These are phyloP conservation scores for Eucalyptus leucophloia DNA, from an alignment of 345 rosid species.

Conservation along the genomic window DNA sequence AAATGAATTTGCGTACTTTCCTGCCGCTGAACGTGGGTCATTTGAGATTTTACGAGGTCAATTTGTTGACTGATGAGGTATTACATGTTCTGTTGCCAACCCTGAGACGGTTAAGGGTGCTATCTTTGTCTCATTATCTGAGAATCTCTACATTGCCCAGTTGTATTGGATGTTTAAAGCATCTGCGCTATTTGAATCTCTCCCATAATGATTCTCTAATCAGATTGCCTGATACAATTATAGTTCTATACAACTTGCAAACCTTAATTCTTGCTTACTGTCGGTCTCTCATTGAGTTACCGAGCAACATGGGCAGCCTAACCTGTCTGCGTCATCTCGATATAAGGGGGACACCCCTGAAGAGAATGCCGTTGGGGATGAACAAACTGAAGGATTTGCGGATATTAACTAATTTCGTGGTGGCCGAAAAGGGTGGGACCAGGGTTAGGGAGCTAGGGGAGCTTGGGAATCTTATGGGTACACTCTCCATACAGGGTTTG, in stretches of 20 bases:
- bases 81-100: background rate
- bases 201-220: background rate
- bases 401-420: background rate
- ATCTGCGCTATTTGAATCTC: background rate
- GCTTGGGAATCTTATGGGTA: slow-evolving; percentile 2
- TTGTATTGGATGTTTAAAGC: background rate
- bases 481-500: slow-evolving; percentile 1
- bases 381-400: background rate
- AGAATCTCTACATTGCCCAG: background rate
- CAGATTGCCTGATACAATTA: background rate
- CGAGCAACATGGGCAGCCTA: background rate
- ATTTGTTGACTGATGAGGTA: background rate
- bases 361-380: slow-evolving; percentile 5
- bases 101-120: background rate
- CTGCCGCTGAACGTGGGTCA: background rate
- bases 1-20: background rate
- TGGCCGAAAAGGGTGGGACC: background rate
- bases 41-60: rapidly evolving
- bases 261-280: slow-evolving; percentile 7
- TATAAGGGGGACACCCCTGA: background rate
- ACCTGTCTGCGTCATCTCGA: slow-evolving; percentile 8
- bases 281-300: background rate
- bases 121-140: background rate
- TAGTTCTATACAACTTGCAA: background rate
- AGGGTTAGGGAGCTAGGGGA: slow-evolving; percentile 2